phyloP scores from a whole-genome alignment of 2,329 filamentous ascomycete species.

The Neurospora sp. region DNA sequence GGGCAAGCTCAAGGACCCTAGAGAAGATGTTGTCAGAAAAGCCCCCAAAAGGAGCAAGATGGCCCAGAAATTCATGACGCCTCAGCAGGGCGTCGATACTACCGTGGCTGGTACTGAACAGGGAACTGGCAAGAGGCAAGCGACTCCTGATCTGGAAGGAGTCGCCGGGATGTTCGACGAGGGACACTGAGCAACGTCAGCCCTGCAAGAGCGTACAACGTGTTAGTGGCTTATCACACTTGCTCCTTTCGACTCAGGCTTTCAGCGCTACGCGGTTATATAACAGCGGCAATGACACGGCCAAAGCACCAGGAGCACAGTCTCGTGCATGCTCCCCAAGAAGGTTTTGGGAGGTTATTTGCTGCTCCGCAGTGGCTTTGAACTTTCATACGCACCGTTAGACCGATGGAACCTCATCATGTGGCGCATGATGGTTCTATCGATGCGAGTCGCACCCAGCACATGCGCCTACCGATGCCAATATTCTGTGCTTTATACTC shows the following conservation, averaged over 20 bases:
- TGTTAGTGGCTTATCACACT: neutral
- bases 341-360: neutral
- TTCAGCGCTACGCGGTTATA: neutral
- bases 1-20: conserved; percentile 61
- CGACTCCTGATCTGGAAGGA: conserved; percentile 44
- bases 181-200: conserved; percentile 6
- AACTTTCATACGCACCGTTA: neutral
- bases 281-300: neutral
- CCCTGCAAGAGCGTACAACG: neutral
- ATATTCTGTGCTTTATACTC: neutral
- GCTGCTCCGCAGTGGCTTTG: neutral
- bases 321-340: neutral
- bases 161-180: conserved; percentile 41
- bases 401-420: neutral
- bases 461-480: neutral
- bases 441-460: neutral
- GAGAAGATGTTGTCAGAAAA: conserved; percentile 26
- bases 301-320: neutral
- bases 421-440: neutral
- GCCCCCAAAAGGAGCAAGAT: conserved; percentile 44
- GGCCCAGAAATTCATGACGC: conserved; percentile 57
- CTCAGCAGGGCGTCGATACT: conserved; percentile 21
- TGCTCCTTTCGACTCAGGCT: neutral
- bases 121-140: conserved; percentile 20
- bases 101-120: conserved; percentile 14